Evolutionary conservation across 768 basidiomycete genomes (phyloP).

Genomic region (Mycena crocata): DNA sequence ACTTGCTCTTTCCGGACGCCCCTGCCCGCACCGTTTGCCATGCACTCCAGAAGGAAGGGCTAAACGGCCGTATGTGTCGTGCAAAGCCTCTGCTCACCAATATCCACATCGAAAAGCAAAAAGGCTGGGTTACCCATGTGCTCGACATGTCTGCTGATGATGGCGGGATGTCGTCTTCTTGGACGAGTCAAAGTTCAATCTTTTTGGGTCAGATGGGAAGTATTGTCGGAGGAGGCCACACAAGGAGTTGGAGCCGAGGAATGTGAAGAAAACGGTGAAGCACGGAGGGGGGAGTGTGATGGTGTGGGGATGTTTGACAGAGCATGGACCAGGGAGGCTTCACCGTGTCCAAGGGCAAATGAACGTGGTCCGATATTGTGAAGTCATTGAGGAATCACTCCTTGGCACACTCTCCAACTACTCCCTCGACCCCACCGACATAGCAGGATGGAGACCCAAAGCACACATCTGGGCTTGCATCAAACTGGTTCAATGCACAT

Average conservation of each 20-base stretch:
- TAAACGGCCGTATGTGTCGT: neutral
- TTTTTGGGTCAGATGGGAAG: slow-evolving; percentile 39
- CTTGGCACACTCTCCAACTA: slow-evolving; percentile 12
- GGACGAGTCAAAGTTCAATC: slow-evolving; percentile 42
- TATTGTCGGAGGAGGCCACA: slow-evolving; percentile 36
- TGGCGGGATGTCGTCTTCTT: slow-evolving; percentile 30
- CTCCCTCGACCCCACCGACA: neutral
- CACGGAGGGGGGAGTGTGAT: slow-evolving; percentile 39
- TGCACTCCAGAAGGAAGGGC: no score
- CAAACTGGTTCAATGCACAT: slow-evolving; percentile 34
- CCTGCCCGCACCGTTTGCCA: no score
- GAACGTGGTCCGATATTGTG: slow-evolving; percentile 15
- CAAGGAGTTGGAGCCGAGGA: slow-evolving; percentile 21
- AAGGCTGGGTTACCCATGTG: neutral
- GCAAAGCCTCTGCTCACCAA: slow-evolving; percentile 26
- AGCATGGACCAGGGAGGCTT: slow-evolving; percentile 9
- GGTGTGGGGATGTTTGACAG: slow-evolving; percentile 35
- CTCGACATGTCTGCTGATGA: neutral
- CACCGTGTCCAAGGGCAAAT: slow-evolving; percentile 20
- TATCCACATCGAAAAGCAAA: slow-evolving; percentile 59
- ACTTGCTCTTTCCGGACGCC: no score
- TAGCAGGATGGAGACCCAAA: slow-evolving; percentile 27
- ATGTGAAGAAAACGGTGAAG: slow-evolving; percentile 37
- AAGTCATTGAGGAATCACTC: slow-evolving; percentile 14
- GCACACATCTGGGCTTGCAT: slow-evolving; percentile 28